Evolutionary conservation across 1,139 yeast genomes (phyloP), one percentile per base, ranked within the genome.

Genomic region (Hyphopichia pseudoburtonii): DNA sequence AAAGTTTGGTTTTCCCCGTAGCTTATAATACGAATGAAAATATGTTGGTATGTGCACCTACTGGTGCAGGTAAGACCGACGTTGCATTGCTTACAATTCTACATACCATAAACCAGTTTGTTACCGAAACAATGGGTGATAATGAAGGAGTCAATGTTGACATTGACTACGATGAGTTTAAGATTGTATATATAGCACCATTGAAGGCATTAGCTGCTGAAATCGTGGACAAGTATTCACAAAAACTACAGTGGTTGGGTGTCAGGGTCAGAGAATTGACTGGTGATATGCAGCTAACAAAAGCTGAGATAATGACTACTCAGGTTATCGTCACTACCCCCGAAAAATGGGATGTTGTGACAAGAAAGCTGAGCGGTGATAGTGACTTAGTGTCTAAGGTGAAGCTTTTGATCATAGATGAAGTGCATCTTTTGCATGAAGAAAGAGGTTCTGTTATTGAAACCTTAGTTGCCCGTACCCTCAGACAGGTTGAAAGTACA

Each of bases 31-130:
- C 97, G 5, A 90, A 88, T 59, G 97, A 90, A 50, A 92, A 94
- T 53, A 86, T 94, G 96, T 71, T 92, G 35, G 90, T 92, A 2
- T 92, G 98, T 77, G 99, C 99, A 0, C 99, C 99, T 2, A 92
- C 99, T 0, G 98, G 99, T 72, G 97, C 98, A 6, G 99, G 99
- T 75, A 92, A 92, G 56, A 94, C 99, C 0, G 97, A 94, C 59
- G 96, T 94, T 28, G 99, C 99, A 0, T 66, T 94, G 51, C 65
- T 92, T 29, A 73, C 97, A 0, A 81, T 92, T 51, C 67, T 94
- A 37, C 87, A 85, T 50, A 78, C 94, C 0, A 83, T 92, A n/a
- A 77, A 81, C 30, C 92, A 87, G 53, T 79, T 66, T 50, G 65
- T 73, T 8, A 72, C 71, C 24, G 84, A 66, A 54, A 55, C 63